A percentile compares a stretch with the other conserved stretches of the same genome.
phyloP scores from a whole-genome alignment of 371 early-diverging fungal genomes.

The Parasitella parasitica region DNA sequence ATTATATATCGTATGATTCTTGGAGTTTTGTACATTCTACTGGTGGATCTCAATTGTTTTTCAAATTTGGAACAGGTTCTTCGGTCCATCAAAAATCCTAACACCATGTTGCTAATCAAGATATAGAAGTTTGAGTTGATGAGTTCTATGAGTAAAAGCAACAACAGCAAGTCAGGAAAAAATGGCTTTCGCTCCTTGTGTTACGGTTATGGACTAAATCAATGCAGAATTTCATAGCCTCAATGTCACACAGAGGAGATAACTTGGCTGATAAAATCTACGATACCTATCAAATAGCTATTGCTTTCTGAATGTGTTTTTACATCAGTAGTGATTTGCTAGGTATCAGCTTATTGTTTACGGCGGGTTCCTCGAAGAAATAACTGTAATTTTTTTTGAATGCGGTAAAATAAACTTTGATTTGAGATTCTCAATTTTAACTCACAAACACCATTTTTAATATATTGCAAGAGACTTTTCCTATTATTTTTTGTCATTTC shows the following conservation, averaged over 20 bases:
- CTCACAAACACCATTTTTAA: too few relatives aligned
- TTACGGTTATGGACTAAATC: background rate
- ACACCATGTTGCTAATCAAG: background rate
- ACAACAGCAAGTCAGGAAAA: background rate
- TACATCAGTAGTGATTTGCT: background rate
- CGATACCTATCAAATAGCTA: background rate
- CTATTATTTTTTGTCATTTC: too few relatives aligned
- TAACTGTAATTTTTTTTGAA: too few relatives aligned
- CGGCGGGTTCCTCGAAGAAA: too few relatives aligned
- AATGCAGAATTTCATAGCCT: background rate
- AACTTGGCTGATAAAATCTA: background rate
- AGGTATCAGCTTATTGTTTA: background rate
- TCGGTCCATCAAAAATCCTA: background rate
- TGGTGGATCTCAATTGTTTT: background rate
- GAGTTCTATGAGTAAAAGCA: background rate
- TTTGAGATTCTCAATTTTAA: too few relatives aligned
- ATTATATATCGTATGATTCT: background rate
- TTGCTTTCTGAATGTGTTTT: background rate
- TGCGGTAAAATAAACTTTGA: too few relatives aligned
- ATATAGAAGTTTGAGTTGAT: background rate
- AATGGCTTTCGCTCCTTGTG: background rate
- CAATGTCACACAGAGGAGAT: background rate
- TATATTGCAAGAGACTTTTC: too few relatives aligned
- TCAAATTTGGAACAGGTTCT: background rate
- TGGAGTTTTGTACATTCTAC: background rate